Evolutionary conservation across 768 basidiomycete species (phyloP), one percentile per base, ranked within the genome.

Genomic region (Crassisporium funariophilum): DNA sequence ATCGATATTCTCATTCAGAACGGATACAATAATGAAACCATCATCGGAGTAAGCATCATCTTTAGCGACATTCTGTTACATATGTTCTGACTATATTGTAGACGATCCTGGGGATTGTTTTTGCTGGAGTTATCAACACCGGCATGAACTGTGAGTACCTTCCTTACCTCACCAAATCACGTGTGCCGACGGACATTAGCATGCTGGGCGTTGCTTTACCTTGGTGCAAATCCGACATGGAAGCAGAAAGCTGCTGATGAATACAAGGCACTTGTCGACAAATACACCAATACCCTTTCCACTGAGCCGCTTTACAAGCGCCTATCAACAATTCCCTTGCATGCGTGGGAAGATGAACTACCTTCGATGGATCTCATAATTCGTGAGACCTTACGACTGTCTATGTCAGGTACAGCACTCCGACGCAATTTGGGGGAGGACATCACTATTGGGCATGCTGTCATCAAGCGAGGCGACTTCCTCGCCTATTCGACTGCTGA

Each of bases 321-420:
- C 2, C 65, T 75, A 11, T 52, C 69, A 1, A 19, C 56, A 3
- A 63, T 75, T 27, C 68, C 73, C 1, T 53, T 69, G 34, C 35
- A 51, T 2, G 69, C 63, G 12, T 75, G 72, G 73, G 73, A 75
- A 50, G 66, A 68, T 11, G 61, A 69, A 38, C 64, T 71, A 55
- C 72, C 72, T 3, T 52, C 55, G 9, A n/a, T 73, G 22, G 72
- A 74, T 11, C 47, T 63, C 11, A 57, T 69, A 17, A 64, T 73
- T 19, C 66, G 70, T 13, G 72, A 75, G 49, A 74, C 72, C 1
- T 53, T 75, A 4, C 66, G 72, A 5, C 39, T 74, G 5, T 57
- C 60, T 0, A 10, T 61, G 13, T 60, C 56, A 4, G 60, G 53
- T 1, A 63, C 71, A 1, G 47, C 58, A 0, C 52, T 73, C 19